Conservation (phyloP, 2,329 filamentous ascomycete species). For the Raffaelea ambrosiae region DNA sequence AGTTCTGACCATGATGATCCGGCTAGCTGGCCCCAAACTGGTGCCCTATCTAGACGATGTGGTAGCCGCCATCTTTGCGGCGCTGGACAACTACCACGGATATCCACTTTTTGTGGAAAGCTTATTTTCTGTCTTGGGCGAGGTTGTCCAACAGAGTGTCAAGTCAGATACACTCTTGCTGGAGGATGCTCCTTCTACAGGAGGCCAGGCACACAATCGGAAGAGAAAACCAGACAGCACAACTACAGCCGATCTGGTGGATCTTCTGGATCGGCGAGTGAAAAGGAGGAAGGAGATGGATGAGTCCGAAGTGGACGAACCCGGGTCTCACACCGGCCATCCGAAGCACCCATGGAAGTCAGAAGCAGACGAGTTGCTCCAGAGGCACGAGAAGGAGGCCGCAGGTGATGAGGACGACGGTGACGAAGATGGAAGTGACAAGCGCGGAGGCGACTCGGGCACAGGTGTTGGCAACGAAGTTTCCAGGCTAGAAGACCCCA, state of each 20-base stretch:
- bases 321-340: conserved; percentile 18
- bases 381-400: conserved; percentile 6
- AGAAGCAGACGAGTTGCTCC: conserved; percentile 18
- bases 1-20: conserved; percentile 90
- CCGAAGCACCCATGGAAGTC: conserved; percentile 26
- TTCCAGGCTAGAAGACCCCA: conserved; percentile 36
- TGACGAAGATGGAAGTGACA: conserved; percentile 24
- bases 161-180: conserved; percentile 45
- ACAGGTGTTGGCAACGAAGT: conserved; percentile 18
- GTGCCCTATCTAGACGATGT: conserved; percentile 89
- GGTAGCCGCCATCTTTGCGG: conserved; percentile 82
- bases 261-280: conserved; percentile 5
- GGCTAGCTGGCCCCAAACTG: conserved; percentile 69
- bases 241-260: conserved; percentile 6
- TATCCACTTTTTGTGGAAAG: conserved; percentile 80
- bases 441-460: conserved; percentile 11
- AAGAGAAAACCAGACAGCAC: conserved; percentile 4
- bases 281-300: conserved; percentile 17
- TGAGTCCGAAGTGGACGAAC: conserved; percentile 15
- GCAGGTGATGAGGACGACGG: conserved; percentile 27
- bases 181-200: conserved; percentile 25
- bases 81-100: conserved; percentile 90
- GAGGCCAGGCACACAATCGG: neutral
- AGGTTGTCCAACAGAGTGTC: conserved; percentile 75
- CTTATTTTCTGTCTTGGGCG: conserved; percentile 73